Evolutionary conservation across 2,329 filamentous ascomycete species (phyloP).

Genomic region (Alternaria sp.): DNA sequence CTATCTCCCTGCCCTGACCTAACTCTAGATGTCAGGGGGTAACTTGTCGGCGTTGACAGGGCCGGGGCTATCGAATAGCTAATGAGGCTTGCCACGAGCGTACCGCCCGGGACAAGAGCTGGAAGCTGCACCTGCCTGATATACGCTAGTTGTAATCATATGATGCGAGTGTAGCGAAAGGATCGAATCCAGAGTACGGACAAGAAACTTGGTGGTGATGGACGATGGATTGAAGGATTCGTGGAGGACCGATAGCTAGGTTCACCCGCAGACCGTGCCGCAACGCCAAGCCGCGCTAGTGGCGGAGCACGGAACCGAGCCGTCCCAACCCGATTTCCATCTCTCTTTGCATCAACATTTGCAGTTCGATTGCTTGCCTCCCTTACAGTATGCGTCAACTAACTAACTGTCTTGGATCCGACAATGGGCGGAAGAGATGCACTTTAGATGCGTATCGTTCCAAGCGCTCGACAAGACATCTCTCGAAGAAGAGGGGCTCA

Average conservation of each 20-base stretch:
- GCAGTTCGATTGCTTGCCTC: background rate
- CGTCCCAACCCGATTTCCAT: background rate
- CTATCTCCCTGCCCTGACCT: background rate
- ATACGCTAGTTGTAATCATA: background rate
- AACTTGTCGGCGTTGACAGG: background rate
- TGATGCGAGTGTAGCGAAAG: background rate
- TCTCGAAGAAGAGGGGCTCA: background rate
- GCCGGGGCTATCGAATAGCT: background rate
- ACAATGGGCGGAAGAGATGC: background rate
- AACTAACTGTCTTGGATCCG: background rate
- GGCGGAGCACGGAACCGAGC: background rate
- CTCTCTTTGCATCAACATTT: background rate
- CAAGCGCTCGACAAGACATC: background rate
- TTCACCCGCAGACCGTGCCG: background rate
- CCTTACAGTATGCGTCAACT: background rate
- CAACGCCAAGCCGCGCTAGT: background rate
- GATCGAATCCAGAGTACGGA: background rate
- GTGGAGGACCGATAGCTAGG: background rate
- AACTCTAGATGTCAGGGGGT: background rate
- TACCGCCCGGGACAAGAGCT: background rate
- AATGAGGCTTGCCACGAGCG: background rate
- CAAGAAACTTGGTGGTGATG: background rate
- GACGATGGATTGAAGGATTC: background rate
- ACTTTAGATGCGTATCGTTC: background rate
- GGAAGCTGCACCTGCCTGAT: background rate